These are phyloP conservation scores for Gamarada debralockiae DNA, from an alignment of 495 filamentous ascomycete species.

Conservation along the genomic window DNA sequence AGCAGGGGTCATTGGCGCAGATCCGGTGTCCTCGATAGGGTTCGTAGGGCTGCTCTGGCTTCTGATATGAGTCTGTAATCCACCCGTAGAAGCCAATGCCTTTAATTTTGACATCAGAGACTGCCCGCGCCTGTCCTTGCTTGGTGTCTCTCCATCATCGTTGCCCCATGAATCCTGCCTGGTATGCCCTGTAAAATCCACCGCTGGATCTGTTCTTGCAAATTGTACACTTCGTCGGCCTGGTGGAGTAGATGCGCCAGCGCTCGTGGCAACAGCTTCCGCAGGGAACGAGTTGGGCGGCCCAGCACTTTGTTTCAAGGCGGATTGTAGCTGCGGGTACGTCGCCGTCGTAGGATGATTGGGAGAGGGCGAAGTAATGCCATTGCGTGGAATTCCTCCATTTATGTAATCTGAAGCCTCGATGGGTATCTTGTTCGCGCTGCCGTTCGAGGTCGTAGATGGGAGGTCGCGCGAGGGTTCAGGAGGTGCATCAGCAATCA, in stretches of 20 bases:
- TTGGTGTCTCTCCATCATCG: conserved; percentile 48
- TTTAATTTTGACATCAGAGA: conserved; percentile 68
- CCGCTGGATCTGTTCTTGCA: conserved; percentile 42
- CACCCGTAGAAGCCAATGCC: conserved; percentile 42
- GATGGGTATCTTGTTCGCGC: conserved; percentile 14
- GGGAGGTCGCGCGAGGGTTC: not conserved
- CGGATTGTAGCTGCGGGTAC: conserved; percentile 11
- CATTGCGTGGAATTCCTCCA: conserved; percentile 33
- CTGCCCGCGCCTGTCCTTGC: conserved; percentile 43
- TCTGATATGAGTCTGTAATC: conserved; percentile 42
- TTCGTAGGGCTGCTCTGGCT: conserved; percentile 30
- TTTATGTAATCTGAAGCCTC: conserved; percentile 42
- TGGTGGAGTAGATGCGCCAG: conserved; percentile 40
- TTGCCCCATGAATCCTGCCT: conserved; percentile 53
- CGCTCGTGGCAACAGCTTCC: conserved; percentile 18
- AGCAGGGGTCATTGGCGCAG: conserved; percentile 39
- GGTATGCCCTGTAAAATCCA: conserved; percentile 39
- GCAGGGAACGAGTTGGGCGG: conserved; percentile 1
- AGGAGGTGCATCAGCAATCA: not conserved
- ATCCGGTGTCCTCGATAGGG: conserved; percentile 40
- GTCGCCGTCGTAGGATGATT: conserved; percentile 13
- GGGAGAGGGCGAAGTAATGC: conserved; percentile 18
- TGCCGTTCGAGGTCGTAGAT: conserved; percentile 11
- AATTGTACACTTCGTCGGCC: conserved; percentile 64
- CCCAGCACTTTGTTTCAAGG: conserved; percentile 11